Percentiles rank a stretch among this genome's conserved stretches.
Conservation (phyloP, 306 rosid genomes). For the Betula pendula region DNA sequence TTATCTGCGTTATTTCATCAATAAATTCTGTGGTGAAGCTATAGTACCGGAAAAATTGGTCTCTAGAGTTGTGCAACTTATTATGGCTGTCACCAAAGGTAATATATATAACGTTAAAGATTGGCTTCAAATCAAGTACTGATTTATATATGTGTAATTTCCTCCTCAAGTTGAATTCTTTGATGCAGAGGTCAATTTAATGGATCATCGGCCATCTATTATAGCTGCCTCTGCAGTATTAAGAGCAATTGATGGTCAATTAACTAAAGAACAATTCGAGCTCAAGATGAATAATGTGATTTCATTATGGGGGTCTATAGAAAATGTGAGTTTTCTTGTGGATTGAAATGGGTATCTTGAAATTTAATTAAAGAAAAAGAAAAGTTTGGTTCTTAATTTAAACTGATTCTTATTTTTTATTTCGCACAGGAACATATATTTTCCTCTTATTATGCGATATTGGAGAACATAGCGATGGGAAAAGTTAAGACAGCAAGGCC, state of each 20-base stretch:
- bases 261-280: conserved; percentile 50
- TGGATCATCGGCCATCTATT: conserved; percentile 62
- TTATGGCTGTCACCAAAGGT: conserved; percentile 63
- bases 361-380: background rate
- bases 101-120: background rate
- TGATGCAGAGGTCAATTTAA: conserved; percentile 54
- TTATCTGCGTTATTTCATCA: conserved; percentile 64
- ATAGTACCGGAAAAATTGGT: conserved; percentile 40
- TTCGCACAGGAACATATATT: conserved; percentile 58
- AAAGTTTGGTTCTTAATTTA: conserved; percentile 24
- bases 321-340: conserved; percentile 55
- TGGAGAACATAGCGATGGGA: conserved; percentile 43
- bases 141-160: background rate
- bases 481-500: conserved; percentile 50
- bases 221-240: conserved; percentile 79
- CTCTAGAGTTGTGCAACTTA: conserved; percentile 50
- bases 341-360: background rate
- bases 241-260: conserved; percentile 54
- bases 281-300: conserved; percentile 44
- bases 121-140: background rate
- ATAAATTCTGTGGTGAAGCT: conserved; percentile 48
- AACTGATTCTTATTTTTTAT: conserved; percentile 13
- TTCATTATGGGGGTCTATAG: conserved; percentile 54
- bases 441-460: conserved; percentile 64
- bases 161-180: conserved; percentile 11